Base-by-base conservation (phyloP, 129 eudicot species). In the Flaveria trinervia region DNA sequence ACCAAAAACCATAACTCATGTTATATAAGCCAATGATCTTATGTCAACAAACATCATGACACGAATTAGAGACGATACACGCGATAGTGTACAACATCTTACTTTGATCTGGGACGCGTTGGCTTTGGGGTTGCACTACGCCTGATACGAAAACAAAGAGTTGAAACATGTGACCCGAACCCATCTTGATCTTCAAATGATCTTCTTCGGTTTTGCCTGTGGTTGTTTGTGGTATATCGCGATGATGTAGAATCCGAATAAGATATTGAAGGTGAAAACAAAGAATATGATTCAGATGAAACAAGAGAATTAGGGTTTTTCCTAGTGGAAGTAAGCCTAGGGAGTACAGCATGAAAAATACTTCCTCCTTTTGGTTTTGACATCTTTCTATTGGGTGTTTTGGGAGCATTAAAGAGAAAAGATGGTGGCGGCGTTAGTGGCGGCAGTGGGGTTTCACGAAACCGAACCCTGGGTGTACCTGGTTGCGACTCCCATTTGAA, bases 401-500 rank as follows among this genome's bases (percentile, higher is more conserved):
- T 70, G 5, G 83, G 75, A 46, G 86, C 44, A 48, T 67, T 82
- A 46, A 70, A 81, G 10, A 70, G 85, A 76, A 23, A 82, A 8
- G 86, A 87, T 1, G 91, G 91, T 62, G 88, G 91, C 2, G 88
- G 88, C 17, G 91, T 84, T 48, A 87, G 83, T 5, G 91, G 91
- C 22, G 88, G 91, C 28, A 87, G 80, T 43, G 83, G 88, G 79
- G 57, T 81, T 36, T 87, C 88, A 5, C 17, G 72, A 51, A 76
- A 79, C 69, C 76, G 51, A 8, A 79, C 75, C 59, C 83, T 87
- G 1, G 91, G 91, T 14, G 91, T 87, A 49, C 91, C 91, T 3
- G 91, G 91, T 72, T 82, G 91, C 7, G 91, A 84, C 84, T 87
- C 91, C 91, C 91, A 87, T 69, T 59, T 72, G 72, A 87, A 87